A percentile compares a stretch with the other conserved stretches of the same genome.
Evolutionary conservation across 1,284 basidiomycete genomes (phyloP).

Genomic region (Anthracocystis panici-leucophaei): DNA sequence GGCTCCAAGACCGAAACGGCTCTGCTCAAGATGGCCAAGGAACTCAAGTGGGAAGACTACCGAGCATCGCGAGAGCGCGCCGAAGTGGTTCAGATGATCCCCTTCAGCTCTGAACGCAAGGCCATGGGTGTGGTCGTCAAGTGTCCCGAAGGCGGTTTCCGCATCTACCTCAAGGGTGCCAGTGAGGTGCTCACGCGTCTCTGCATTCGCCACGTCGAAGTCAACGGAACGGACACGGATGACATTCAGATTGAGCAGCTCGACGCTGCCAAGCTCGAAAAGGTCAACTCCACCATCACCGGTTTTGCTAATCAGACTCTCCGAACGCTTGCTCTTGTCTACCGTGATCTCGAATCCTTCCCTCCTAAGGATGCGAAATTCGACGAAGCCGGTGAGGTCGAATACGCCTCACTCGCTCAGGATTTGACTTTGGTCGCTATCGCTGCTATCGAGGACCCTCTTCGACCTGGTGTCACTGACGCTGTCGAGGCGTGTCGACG

Average conservation of each 20-base stretch:
- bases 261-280: slow-evolving; percentile 76
- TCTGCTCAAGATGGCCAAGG: slow-evolving; percentile 87
- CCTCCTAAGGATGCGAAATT: slow-evolving; percentile 76
- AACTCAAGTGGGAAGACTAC: slow-evolving; percentile 85
- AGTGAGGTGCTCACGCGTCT: slow-evolving; percentile 88
- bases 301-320: slow-evolving; percentile 97
- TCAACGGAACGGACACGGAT: slow-evolving; percentile 72
- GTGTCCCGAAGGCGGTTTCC: slow-evolving; percentile 74
- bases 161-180: slow-evolving; percentile 91
- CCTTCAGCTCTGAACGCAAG: slow-evolving; percentile 94
- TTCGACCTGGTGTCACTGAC: slow-evolving; percentile 87
- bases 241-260: slow-evolving; percentile 33
- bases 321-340: slow-evolving; percentile 91
- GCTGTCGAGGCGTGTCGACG: slow-evolving; percentile 86
- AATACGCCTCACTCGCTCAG: slow-evolving; percentile 78
- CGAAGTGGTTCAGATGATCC: slow-evolving; percentile 86
- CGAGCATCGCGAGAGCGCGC: slow-evolving; percentile 78
- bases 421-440: slow-evolving; percentile 88
- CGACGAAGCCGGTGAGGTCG: slow-evolving; percentile 74
- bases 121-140: slow-evolving; percentile 92
- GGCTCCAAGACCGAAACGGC: slow-evolving; percentile 98
- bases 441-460: slow-evolving; percentile 93
- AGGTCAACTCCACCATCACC: slow-evolving; percentile 89
- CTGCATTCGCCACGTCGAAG: slow-evolving; percentile 80
- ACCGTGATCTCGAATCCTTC: slow-evolving; percentile 87